phyloP scores from a whole-genome alignment of 306 rosid species.

The Rosa rugosa region DNA sequence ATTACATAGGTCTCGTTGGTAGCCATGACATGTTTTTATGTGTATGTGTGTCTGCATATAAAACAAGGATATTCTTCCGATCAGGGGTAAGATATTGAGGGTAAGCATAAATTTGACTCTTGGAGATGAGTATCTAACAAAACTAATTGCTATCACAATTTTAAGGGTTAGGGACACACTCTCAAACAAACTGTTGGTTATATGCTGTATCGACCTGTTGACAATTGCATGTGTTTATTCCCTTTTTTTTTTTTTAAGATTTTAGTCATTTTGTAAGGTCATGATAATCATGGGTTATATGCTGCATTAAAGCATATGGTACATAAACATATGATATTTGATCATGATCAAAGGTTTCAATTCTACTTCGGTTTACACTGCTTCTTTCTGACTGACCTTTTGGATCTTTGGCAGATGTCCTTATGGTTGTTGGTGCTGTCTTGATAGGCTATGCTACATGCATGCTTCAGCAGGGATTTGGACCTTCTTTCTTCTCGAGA shows the following conservation, averaged over 20 bases:
- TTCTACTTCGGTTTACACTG: constrained; percentile 11
- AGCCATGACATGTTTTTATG: neutral
- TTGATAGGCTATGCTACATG: constrained; percentile 82
- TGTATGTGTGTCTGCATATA: neutral
- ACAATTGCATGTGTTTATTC: neutral
- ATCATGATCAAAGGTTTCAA: neutral
- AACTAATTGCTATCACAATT: neutral
- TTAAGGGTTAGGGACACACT: neutral
- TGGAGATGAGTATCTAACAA: neutral
- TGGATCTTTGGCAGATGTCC: constrained; percentile 66
- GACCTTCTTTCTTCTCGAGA: constrained; percentile 57
- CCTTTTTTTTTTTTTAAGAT: neutral
- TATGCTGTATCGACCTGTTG: neutral
- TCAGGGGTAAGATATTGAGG: neutral
- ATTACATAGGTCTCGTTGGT: neutral
- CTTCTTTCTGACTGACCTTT: constrained; percentile 8
- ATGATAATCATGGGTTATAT: neutral
- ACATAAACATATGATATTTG: neutral
- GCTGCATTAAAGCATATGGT: neutral
- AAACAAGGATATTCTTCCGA: neutral
- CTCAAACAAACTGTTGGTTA: neutral
- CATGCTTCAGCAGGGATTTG: constrained; percentile 87
- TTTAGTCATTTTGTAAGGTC: neutral
- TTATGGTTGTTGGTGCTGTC: constrained; percentile 82
- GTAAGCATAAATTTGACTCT: neutral